Conservation (phyloP, 2,329 filamentous ascomycete genomes). For the Stagonosporopsis cucurbitacearum region DNA sequence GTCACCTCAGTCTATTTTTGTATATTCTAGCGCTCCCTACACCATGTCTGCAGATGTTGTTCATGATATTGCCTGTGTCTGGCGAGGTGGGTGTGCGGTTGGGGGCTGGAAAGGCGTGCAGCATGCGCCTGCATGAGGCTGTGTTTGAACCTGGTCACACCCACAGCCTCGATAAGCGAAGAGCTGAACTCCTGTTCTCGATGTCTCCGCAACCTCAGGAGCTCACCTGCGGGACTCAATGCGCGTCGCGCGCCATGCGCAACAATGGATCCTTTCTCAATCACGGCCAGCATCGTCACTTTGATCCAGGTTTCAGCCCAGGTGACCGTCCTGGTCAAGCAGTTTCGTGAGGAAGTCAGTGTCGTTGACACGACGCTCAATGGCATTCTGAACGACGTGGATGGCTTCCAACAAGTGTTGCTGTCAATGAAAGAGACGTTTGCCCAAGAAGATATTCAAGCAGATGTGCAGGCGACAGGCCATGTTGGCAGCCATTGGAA, state of each 20-base stretch:
- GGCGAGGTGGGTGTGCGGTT: not conserved
- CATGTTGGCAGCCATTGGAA: slow-evolving; percentile 33
- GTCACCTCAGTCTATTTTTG: not conserved
- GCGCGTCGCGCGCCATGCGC: slow-evolving; percentile 7
- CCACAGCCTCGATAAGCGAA: slow-evolving; percentile 12
- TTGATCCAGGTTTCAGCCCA: slow-evolving; percentile 27
- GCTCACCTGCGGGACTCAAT: not conserved
- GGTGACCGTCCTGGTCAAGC: slow-evolving; percentile 24
- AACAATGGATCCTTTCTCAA: slow-evolving; percentile 28
- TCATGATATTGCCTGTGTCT: not conserved
- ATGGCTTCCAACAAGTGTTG: slow-evolving; percentile 27
- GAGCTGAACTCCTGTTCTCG: slow-evolving; percentile 14
- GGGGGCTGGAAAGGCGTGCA: slow-evolving; percentile 8
- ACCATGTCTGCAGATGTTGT: not conserved
- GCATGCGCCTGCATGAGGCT: slow-evolving; percentile 15
- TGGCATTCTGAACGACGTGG: slow-evolving; percentile 30
- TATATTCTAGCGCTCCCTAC: not conserved
- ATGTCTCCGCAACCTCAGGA: not conserved
- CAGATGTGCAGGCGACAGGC: slow-evolving; percentile 24
- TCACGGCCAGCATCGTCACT: slow-evolving; percentile 25
- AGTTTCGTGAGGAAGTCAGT: slow-evolving; percentile 29
- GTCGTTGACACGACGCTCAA: slow-evolving; percentile 30
- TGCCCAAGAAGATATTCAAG: slow-evolving; percentile 26
- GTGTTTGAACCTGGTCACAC: slow-evolving; percentile 12
- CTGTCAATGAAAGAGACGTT: slow-evolving; percentile 35